These are phyloP conservation scores for Suhomyces sp. DNA, from an alignment of 805 yeast genomes.

Conservation along the genomic window DNA sequence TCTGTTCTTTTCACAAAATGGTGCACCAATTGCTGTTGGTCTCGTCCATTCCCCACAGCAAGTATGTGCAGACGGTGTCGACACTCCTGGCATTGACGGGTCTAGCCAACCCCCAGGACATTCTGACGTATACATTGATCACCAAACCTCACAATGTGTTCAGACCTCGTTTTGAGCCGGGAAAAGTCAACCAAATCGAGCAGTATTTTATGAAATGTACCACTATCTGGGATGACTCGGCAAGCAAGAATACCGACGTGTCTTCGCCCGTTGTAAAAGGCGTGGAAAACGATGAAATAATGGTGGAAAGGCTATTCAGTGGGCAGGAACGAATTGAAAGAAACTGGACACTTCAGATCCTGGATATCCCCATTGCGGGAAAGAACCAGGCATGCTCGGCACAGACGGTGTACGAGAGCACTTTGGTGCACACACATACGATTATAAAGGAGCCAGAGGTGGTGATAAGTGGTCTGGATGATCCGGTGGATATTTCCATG, in stretches of 20 bases:
- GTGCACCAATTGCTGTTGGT: slow-evolving; percentile 55
- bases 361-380: slow-evolving; percentile 79
- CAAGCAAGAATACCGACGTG: slow-evolving; percentile 22
- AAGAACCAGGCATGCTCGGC: slow-evolving; percentile 58
- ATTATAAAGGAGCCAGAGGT: slow-evolving; percentile 15
- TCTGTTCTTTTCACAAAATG: too few relatives aligned
- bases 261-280: slow-evolving; percentile 24
- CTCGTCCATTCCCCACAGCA: slow-evolving; percentile 42
- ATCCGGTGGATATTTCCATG: slow-evolving; percentile 2
- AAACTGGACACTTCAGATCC: slow-evolving; percentile 62
- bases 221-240: slow-evolving; percentile 45
- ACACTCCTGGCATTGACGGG: slow-evolving; percentile 57
- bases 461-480: neutral
- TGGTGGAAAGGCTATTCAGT: slow-evolving; percentile 31
- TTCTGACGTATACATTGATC: slow-evolving; percentile 49
- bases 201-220: slow-evolving; percentile 52
- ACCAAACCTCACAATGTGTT: slow-evolving; percentile 52
- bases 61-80: slow-evolving; percentile 42
- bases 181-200: slow-evolving; percentile 57
- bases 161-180: slow-evolving; percentile 54
- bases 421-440: slow-evolving; percentile 50
- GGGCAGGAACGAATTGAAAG: slow-evolving; percentile 20
- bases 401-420: slow-evolving; percentile 64
- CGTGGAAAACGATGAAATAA: slow-evolving; percentile 15
- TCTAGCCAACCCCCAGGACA: slow-evolving; percentile 39